These are phyloP conservation scores for Amanita pallidorosea DNA, from an alignment of 768 basidiomycete species.

Conservation along the genomic window DNA sequence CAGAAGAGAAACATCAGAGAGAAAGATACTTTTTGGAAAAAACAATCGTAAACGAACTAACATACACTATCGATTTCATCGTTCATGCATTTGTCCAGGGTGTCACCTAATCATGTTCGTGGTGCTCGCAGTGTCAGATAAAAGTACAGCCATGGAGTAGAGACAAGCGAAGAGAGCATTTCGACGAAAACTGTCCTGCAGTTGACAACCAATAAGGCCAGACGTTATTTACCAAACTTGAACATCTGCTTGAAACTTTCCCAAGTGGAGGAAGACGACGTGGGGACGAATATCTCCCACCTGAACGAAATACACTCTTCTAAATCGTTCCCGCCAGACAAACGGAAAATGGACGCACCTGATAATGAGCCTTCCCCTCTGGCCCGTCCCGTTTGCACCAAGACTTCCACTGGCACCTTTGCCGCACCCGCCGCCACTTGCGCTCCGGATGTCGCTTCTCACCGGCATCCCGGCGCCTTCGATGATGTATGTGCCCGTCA, in stretches of 20 bases:
- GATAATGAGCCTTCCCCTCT: constrained; percentile 14
- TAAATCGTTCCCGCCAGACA: neutral
- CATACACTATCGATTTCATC: neutral
- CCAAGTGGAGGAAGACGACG: constrained; percentile 12
- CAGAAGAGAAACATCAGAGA: neutral
- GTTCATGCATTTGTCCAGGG: neutral
- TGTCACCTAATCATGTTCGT: neutral
- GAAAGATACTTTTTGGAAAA: neutral
- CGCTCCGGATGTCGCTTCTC: neutral
- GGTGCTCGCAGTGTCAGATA: neutral
- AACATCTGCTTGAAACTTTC: constrained; percentile 11
- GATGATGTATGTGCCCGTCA: constrained; percentile 30
- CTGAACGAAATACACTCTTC: constrained; percentile 7
- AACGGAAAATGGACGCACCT: constrained; percentile 11
- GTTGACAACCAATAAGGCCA: neutral
- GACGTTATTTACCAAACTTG: constrained; percentile 10
- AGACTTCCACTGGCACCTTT: neutral
- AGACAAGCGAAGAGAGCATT: neutral
- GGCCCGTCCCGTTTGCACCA: constrained; percentile 6
- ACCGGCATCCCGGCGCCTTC: constrained; percentile 5
- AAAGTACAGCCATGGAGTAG: neutral
- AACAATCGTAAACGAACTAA: neutral
- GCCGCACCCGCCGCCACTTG: neutral
- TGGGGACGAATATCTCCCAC: constrained; percentile 17
- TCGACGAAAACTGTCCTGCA: neutral